A percentile compares a stretch with the other conserved stretches of the same genome.
Evolutionary conservation across 495 filamentous ascomycete genomes (phyloP).

Genomic region (Penicillium subrubescens): DNA sequence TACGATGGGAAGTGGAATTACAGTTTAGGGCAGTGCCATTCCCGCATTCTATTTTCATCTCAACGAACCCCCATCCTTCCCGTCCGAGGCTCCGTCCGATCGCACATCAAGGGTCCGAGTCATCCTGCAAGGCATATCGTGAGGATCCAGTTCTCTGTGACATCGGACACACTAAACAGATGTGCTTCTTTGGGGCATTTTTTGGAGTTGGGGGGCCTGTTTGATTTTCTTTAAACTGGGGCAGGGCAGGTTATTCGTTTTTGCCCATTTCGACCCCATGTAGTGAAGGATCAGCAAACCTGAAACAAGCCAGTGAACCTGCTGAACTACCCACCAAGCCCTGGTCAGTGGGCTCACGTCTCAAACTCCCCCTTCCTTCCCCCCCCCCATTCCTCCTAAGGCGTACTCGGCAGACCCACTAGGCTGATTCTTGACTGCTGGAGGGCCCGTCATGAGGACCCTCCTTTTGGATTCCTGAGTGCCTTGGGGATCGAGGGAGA

Average conservation of each 20-base stretch:
- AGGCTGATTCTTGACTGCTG: constrained; percentile 15
- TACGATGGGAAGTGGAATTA: background rate
- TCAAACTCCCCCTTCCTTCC: background rate
- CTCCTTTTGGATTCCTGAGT: background rate
- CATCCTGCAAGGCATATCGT: constrained; percentile 2
- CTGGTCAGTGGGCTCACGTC: background rate
- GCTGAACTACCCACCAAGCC: constrained; percentile 14
- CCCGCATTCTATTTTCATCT: constrained; percentile 4
- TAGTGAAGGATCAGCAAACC: constrained; percentile 22
- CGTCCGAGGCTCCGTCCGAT: background rate
- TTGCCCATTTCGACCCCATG: background rate
- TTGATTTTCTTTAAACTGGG: background rate
- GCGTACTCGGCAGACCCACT: constrained; percentile 21
- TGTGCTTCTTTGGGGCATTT: background rate
- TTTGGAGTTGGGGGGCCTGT: background rate
- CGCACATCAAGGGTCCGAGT: background rate
- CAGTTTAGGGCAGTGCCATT: background rate
- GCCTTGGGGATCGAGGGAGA: background rate
- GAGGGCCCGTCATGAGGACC: background rate
- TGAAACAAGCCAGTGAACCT: constrained; percentile 23
- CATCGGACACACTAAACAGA: background rate
- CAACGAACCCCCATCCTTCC: background rate
- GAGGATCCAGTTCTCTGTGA: constrained; percentile 1
- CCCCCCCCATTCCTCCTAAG: constrained; percentile 3
- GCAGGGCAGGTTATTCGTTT: background rate